A percentile compares a stretch with the other conserved stretches of the same genome.
Conservation (phyloP, 257 asterid species). For the Cruciata laevipes region DNA sequence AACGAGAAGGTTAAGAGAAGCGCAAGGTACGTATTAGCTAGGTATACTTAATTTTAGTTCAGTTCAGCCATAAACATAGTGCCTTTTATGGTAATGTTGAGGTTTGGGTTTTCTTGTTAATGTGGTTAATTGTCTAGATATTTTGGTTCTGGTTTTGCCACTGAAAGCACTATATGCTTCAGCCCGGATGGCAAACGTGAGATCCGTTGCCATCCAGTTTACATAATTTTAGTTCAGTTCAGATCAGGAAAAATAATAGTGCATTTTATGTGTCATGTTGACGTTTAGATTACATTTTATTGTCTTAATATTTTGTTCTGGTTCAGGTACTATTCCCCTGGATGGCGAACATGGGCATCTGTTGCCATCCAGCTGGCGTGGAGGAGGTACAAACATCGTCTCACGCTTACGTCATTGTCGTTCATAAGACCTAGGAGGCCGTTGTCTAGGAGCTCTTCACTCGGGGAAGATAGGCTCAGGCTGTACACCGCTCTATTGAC, state of each 20-base stretch:
- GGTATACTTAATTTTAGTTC: not conserved
- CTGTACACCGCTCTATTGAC: conserved; percentile 80
- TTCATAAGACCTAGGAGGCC: conserved; percentile 88
- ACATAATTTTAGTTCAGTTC: not conserved
- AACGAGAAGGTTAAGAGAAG: conserved; percentile 85
- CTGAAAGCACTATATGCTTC: too few relatives aligned
- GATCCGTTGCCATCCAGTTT: too few relatives aligned
- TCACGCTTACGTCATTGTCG: conserved; percentile 73
- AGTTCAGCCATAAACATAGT: too few relatives aligned
- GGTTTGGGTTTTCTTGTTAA: too few relatives aligned
- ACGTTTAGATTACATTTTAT: too few relatives aligned
- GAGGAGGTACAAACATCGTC: conserved; percentile 71
- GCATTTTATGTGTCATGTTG: not conserved
- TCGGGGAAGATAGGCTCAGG: conserved; percentile 86
- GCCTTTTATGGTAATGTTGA: too few relatives aligned
- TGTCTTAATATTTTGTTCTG: not conserved
- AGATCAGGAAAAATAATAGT: too few relatives aligned
- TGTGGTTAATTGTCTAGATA: too few relatives aligned
- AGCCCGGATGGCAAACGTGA: too few relatives aligned
- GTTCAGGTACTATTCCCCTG: conserved; percentile 67
- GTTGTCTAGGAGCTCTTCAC: conserved; percentile 68
- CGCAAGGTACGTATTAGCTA: conserved; percentile 28
- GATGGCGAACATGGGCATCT: conserved; percentile 98
- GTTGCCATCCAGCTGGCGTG: conserved; percentile 95
- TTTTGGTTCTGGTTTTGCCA: too few relatives aligned